phyloP scores from a whole-genome alignment of 257 asterid species.

The Paulownia fortunei region DNA sequence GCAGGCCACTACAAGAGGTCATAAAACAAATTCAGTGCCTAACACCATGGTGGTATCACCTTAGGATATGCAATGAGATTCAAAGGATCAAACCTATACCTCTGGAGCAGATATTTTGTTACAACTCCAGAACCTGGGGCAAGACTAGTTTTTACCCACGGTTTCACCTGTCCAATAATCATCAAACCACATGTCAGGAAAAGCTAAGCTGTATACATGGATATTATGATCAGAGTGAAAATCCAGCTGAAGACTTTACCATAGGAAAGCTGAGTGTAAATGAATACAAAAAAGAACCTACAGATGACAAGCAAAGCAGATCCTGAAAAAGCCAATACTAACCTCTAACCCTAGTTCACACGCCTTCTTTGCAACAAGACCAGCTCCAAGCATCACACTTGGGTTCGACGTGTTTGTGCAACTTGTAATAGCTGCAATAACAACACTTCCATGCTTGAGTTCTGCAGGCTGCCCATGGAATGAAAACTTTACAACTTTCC shows the following conservation, averaged over 20 bases:
- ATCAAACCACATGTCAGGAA: conserved; percentile 23
- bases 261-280: neutral
- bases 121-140: conserved; percentile 98
- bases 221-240: neutral
- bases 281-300: neutral
- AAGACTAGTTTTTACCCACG: conserved; percentile 96
- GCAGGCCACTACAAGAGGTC: conserved; percentile 69
- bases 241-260: neutral
- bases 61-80: neutral
- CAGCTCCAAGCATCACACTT: conserved; percentile 99
- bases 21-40: conserved; percentile 21
- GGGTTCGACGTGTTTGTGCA: conserved; percentile 98
- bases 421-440: conserved; percentile 93
- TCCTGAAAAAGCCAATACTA: conserved; percentile 30
- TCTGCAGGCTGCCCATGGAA: conserved; percentile 79
- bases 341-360: conserved; percentile 93
- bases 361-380: conserved; percentile 94
- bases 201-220: neutral
- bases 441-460: conserved; percentile 93
- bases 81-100: conserved; percentile 47
- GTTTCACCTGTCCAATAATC: conserved; percentile 72
- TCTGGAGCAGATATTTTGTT: conserved; percentile 81
- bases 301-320: neutral
- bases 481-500: conserved; percentile 74
- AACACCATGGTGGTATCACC: neutral